phyloP scores from a whole-genome alignment of 352 stramenopile species.

The Pythium utonaiense region DNA sequence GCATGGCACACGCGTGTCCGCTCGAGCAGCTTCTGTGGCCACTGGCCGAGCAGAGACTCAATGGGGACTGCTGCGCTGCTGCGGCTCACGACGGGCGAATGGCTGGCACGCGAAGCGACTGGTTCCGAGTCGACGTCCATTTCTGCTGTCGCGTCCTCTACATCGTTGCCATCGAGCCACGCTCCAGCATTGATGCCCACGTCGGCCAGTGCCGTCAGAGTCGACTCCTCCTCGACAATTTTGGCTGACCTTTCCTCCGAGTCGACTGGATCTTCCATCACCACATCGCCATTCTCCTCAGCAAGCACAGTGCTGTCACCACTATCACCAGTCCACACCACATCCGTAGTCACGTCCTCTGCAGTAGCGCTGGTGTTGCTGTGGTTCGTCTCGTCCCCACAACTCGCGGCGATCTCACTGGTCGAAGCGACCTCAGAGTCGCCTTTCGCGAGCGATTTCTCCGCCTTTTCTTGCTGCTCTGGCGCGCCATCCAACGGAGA shows the following conservation, averaged over 20 bases:
- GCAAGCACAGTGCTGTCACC: neutral
- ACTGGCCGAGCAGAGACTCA: constrained; percentile 34
- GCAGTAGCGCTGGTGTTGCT: neutral
- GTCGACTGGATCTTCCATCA: neutral
- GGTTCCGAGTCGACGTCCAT: neutral
- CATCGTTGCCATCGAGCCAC: constrained; percentile 12
- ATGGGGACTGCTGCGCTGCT: neutral
- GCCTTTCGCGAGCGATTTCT: neutral
- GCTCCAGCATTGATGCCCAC: neutral
- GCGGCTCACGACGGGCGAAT: neutral
- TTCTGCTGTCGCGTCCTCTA: neutral
- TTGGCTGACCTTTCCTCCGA: neutral
- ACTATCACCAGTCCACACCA: neutral
- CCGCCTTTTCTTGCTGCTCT: neutral
- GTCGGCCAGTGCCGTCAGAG: neutral
- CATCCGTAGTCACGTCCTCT: neutral
- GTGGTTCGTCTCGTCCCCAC: neutral
- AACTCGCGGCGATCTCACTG: neutral
- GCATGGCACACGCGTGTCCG: constrained; percentile 42
- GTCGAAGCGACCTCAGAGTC: neutral
- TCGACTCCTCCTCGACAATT: constrained; percentile 12
- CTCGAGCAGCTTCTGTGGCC: constrained; percentile 45
- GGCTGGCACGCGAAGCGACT: neutral
- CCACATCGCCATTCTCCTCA: neutral
- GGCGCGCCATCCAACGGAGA: neutral